Evolutionary conservation across 768 basidiomycete genomes (phyloP).

Genomic region (Suillus americanus): DNA sequence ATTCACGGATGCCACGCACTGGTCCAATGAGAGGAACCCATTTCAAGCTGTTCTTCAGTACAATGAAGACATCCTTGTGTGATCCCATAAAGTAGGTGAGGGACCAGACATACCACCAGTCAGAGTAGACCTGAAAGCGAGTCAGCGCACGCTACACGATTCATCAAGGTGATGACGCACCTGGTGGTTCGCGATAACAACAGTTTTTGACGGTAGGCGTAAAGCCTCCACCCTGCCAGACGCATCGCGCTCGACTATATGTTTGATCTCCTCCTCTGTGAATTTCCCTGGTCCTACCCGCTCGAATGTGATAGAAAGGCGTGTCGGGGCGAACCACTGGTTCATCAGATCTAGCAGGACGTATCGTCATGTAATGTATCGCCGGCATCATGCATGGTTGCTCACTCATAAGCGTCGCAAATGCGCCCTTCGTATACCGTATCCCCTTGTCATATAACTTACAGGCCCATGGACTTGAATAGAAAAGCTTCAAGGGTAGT

Average conservation of each 20-base stretch:
- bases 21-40: slow-evolving; percentile 87
- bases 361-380: slow-evolving; percentile 3
- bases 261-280: slow-evolving; percentile 56
- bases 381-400: slow-evolving; percentile 13
- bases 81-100: slow-evolving; percentile 70
- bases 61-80: slow-evolving; percentile 79
- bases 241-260: slow-evolving; percentile 54
- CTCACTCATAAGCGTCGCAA: slow-evolving; percentile 73
- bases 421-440: slow-evolving; percentile 80
- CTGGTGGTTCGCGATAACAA: slow-evolving; percentile 93
- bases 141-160: neutral
- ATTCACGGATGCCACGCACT: slow-evolving; percentile 44
- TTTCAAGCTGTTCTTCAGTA: slow-evolving; percentile 88
- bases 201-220: slow-evolving; percentile 73
- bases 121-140: slow-evolving; percentile 59
- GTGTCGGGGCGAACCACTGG: slow-evolving; percentile 81
- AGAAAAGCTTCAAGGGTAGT: slow-evolving; percentile 63
- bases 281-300: slow-evolving; percentile 64
- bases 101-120: slow-evolving; percentile 91
- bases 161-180: slow-evolving; percentile 40
- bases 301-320: slow-evolving; percentile 71
- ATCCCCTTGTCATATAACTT: slow-evolving; percentile 68
- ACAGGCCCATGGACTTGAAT: slow-evolving; percentile 50
- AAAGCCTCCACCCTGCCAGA: slow-evolving; percentile 59
- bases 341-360: slow-evolving; percentile 63